phyloP scores from a whole-genome alignment of 1,284 basidiomycete species.

The Cryptococcus sp. region DNA sequence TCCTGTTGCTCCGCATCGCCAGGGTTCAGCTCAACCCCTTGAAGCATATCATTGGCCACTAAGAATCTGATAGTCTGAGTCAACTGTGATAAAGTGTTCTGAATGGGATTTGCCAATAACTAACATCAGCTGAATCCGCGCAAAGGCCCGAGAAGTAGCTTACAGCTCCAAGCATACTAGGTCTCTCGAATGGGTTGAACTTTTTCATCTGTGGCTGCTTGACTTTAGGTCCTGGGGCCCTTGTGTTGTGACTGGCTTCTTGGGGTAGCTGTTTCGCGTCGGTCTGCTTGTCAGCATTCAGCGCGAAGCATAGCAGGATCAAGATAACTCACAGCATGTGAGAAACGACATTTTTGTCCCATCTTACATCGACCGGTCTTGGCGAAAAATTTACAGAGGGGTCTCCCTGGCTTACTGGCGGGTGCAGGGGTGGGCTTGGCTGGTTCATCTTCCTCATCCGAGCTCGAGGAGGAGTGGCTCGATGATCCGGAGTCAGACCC shows the following conservation, averaged over 20 bases:
- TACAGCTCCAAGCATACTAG: slow-evolving; percentile 70
- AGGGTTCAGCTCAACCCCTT: slow-evolving; percentile 71
- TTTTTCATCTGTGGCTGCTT: slow-evolving; percentile 47
- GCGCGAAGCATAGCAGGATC: too few relatives aligned
- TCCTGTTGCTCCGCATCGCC: slow-evolving; percentile 68
- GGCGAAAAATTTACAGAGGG: slow-evolving; percentile 37
- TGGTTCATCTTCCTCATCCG: slow-evolving; percentile 1
- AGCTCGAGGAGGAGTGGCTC: slow-evolving; percentile 8
- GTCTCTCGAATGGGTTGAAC: slow-evolving; percentile 64
- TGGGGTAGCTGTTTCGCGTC: too few relatives aligned
- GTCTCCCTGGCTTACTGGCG: slow-evolving; percentile 1
- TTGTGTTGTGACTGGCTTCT: too few relatives aligned
- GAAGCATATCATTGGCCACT: slow-evolving; percentile 85
- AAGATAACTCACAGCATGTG: slow-evolving; percentile 31
- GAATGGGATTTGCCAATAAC: slow-evolving; percentile 74
- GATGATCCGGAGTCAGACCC: slow-evolving; percentile 19
- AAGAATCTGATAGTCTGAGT: slow-evolving; percentile 91
- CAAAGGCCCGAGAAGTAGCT: slow-evolving; percentile 26
- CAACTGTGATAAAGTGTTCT: slow-evolving; percentile 83
- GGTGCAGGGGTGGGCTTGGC: neutral
- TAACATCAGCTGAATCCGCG: slow-evolving; percentile 9
- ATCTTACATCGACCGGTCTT: slow-evolving; percentile 34
- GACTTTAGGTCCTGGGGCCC: too few relatives aligned
- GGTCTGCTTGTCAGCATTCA: too few relatives aligned
- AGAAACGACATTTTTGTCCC: slow-evolving; percentile 33